These are phyloP conservation scores for Saururus chinensis DNA, from an alignment of 164 flowering plant genomes.

Conservation along the genomic window DNA sequence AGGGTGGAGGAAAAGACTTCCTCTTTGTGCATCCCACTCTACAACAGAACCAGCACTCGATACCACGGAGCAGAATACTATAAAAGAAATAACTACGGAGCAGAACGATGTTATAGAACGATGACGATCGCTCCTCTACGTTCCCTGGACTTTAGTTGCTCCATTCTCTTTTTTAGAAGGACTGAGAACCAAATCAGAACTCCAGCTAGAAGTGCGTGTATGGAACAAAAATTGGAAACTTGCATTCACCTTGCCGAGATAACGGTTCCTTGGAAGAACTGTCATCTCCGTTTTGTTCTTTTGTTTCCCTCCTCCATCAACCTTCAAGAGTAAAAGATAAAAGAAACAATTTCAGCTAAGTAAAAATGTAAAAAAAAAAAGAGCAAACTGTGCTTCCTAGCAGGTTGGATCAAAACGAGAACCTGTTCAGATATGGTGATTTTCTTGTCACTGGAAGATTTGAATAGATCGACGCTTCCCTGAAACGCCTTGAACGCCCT, in stretches of 20 bases:
- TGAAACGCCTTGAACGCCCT: conserved; percentile 83
- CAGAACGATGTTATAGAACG: too few species aligned
- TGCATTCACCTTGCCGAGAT: background rate
- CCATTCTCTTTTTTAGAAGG: too few species aligned
- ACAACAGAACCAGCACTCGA: too few species aligned
- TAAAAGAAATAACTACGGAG: too few species aligned
- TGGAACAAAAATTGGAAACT: too few species aligned
- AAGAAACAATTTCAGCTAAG: background rate
- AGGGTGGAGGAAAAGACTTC: too few species aligned
- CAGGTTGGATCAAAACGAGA: conserved; percentile 1
- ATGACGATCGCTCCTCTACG: too few species aligned
- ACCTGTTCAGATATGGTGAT: conserved; percentile 37
- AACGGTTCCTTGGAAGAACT: conserved; percentile 13
- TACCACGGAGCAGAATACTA: too few species aligned
- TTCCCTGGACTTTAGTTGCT: too few species aligned
- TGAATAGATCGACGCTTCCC: conserved; percentile 24
- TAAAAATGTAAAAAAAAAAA: background rate
- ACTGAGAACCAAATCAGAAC: too few species aligned
- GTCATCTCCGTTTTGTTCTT: conserved; percentile 23
- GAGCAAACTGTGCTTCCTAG: background rate
- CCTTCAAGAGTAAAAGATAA: conserved; percentile 16
- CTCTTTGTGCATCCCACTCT: too few species aligned
- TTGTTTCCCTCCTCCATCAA: conserved; percentile 24
- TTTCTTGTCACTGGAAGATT: conserved; percentile 21
- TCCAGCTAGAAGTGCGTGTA: too few species aligned